Evolutionary conservation across 1,139 yeast genomes (phyloP), one percentile per base, ranked within the genome.

Genomic region (Blastobotrys serpentis): DNA sequence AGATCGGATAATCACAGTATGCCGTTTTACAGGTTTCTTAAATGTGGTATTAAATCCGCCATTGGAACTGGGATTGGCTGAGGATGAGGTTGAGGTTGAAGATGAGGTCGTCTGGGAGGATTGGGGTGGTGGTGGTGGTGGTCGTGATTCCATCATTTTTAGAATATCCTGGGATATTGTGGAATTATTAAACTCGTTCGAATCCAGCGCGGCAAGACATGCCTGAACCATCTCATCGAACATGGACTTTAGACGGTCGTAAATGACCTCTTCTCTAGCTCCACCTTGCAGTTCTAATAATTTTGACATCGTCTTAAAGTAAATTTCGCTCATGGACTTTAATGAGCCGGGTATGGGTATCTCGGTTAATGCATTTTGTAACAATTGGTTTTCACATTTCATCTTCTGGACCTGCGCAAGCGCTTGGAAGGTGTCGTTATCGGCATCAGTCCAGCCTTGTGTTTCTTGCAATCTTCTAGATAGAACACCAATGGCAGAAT

Each of bases 361-460:
- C 34, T 50, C 52, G 2, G 29, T n/a, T 23, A 44, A 29, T 3
- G 53, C 44, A 18, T 48, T 43, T 18, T 50, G 50, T 7, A 52
- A 46, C 4, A 49, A 46, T 8, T 42, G 49, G 16, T 42, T 48
- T 13, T 58, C 57, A 14, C 49, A 32, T 25, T 49, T 34, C 8
- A 51, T 39, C 33, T 49, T 44, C 22, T 55, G 48, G 42, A 50
- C 43, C 5, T 57, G 55, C 5, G 56, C 58, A 32, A 53, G 56
- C 3, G 48, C 45, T 7, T 53, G 44, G 42, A 62, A 62, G 18
- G 46, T 30, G 14, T 45, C 45, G 18, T 50, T 41, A 44, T 57
- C 58, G 6, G 47, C 48, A 8, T 44, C 50, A 6, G 59, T 50
- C 62, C 63, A 61, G 11, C 63, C 65, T 11, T 55, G 45, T 25